Percentiles rank a stretch among this genome's conserved stretches.
Evolutionary conservation across 73 alveolate species (phyloP).

Genomic region (Stentor coeruleus): DNA sequence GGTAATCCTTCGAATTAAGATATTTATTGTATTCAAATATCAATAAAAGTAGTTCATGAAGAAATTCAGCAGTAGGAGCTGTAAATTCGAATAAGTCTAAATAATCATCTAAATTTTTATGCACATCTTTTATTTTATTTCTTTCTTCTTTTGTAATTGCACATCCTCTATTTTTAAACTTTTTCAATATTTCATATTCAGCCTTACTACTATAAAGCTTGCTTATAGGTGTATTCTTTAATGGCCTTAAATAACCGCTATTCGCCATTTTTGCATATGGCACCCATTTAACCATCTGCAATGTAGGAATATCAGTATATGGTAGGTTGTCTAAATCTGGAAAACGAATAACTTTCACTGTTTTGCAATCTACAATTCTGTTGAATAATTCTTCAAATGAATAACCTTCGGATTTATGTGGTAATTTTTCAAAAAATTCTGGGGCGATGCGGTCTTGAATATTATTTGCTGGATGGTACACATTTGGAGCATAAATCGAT

Average conservation of each 20-base stretch:
- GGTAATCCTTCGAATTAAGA: background rate
- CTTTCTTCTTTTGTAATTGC: background rate
- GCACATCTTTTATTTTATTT: background rate
- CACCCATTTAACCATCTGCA: conserved; percentile 17
- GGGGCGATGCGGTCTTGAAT: conserved; percentile 1
- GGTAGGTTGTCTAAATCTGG: background rate
- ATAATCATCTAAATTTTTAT: background rate
- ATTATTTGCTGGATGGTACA: conserved; percentile 9
- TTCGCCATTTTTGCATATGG: conserved; percentile 5
- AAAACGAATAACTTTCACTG: conserved; percentile 2
- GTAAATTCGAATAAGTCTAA: conserved; percentile 8
- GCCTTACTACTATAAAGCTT: background rate
- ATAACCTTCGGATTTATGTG: background rate
- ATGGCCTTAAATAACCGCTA: background rate
- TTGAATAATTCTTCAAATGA: background rate
- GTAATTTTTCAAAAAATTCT: conserved; percentile 7
- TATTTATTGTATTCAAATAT: background rate
- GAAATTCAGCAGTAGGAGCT: background rate
- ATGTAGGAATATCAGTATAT: background rate
- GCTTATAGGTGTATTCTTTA: background rate
- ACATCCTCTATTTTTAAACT: conserved; percentile 8
- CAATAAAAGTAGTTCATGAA: background rate
- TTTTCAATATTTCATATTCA: background rate
- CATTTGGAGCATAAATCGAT: background rate
- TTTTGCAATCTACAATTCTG: background rate